These are phyloP conservation scores for Lactarius trivialis DNA, from an alignment of 768 basidiomycete genomes.

Conservation along the genomic window DNA sequence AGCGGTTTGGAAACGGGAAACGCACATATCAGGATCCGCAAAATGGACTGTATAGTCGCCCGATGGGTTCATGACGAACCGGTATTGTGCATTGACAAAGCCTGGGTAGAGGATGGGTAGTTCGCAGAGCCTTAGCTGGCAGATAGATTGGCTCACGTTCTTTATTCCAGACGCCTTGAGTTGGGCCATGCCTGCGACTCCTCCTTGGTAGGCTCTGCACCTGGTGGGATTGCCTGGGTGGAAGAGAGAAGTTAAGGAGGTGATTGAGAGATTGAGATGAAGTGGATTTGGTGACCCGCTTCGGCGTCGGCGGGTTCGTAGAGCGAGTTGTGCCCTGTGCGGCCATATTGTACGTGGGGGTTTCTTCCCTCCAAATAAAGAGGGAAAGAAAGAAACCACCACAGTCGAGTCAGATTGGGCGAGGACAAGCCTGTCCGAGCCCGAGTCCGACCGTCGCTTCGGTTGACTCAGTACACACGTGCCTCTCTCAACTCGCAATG, in stretches of 20 bases:
- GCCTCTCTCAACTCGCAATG: slow-evolving; percentile 40
- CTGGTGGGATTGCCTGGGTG: slow-evolving; percentile 70
- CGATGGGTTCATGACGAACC: slow-evolving; percentile 90
- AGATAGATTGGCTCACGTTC: slow-evolving; percentile 57
- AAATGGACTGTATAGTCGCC: slow-evolving; percentile 96
- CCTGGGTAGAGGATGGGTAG: slow-evolving; percentile 41
- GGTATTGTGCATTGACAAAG: slow-evolving; percentile 94
- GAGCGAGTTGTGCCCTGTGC: slow-evolving; percentile 26
- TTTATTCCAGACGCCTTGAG: slow-evolving; percentile 76
- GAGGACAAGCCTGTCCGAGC: slow-evolving; percentile 16
- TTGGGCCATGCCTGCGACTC: slow-evolving; percentile 59
- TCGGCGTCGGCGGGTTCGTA: slow-evolving; percentile 37
- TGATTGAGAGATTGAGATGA: slow-evolving; percentile 67
- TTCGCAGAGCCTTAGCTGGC: neutral
- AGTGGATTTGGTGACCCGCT: slow-evolving; percentile 63
- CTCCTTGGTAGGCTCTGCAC: slow-evolving; percentile 58
- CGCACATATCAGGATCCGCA: slow-evolving; percentile 94
- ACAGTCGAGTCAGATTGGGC: too few relatives aligned
- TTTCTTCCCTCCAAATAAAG: slow-evolving; percentile 45
- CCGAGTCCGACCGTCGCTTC: too few relatives aligned
- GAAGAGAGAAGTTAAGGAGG: slow-evolving; percentile 90
- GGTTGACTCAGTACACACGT: too few relatives aligned
- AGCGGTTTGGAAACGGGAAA: slow-evolving; percentile 31
- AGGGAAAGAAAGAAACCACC: slow-evolving; percentile 33
- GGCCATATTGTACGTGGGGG: slow-evolving; percentile 25